Base-by-base conservation (phyloP, 1,284 basidiomycete species). In the Ganoderma meredithae region DNA sequence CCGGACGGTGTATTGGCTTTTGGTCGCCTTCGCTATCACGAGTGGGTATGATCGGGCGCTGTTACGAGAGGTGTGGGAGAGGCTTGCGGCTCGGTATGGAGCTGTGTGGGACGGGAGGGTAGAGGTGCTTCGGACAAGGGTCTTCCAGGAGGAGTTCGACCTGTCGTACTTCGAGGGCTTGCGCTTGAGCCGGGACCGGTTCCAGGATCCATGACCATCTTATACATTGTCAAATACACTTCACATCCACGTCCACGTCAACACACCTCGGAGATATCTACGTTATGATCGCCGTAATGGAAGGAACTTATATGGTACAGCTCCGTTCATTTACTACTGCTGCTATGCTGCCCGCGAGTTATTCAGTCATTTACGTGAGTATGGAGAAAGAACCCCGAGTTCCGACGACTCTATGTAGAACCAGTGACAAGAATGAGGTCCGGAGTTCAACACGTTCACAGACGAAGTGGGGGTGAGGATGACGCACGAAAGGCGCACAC, bases 1-100 rank as follows among this genome's bases (percentile, higher is more conserved):
- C 31, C 81, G 83, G 39, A 79, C 83, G 47, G 72, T 92, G 40
- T 90, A 88, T 74, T 92, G 90, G 88, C 84, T 92, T 61, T 78
- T 94, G 70, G 77, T 83, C 31, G 88, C 90, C 0, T 92, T 88
- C 69, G 82, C 83, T 68, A 87, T 81, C 77, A 83, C 86, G n/a
- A 90, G 85, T 62, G 83, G 82, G 19, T 76, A 82, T 62, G 85
- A 92, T 71, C 66, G 76, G 1, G 75, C 72, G 44, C 78, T 84
- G 63, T 73, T 94, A 68, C 84, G 86, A 44, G 74, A 80, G 12
- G 85, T 89, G 58, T 92, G 89, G 86, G 76, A 74, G 60, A 81
- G 79, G 71, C 72, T 94, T 58, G 86, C 89, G 72, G 75, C 74
- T 60, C 83, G 83, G 64, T 93, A 89, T 67, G 83, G 81, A 0